A percentile compares a stretch with the other conserved stretches of the same genome.
Evolutionary conservation across 352 stramenopile genomes (phyloP).

Genomic region (Globisporangium canariense): DNA sequence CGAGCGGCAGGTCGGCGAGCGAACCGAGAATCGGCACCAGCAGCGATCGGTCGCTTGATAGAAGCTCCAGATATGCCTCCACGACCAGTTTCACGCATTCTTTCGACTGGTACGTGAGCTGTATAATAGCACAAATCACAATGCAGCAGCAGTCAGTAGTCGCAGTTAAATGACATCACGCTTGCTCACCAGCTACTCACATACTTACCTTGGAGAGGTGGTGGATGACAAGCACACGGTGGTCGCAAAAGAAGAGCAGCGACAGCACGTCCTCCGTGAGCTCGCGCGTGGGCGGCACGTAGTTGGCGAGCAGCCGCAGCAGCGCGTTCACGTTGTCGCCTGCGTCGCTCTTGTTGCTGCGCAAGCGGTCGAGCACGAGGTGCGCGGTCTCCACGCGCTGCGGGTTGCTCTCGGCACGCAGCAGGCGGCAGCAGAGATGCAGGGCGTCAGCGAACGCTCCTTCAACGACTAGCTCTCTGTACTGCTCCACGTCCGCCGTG

Average conservation of each 20-base stretch:
- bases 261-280: constrained; percentile 74
- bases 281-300: constrained; percentile 60
- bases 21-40: constrained; percentile 79
- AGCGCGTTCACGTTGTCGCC: constrained; percentile 67
- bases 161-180: neutral
- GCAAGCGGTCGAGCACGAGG: constrained; percentile 70
- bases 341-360: constrained; percentile 42
- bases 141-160: neutral
- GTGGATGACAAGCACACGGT: constrained; percentile 76
- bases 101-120: constrained; percentile 81
- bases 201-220: constrained; percentile 63
- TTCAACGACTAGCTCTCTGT: constrained; percentile 48
- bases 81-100: constrained; percentile 78
- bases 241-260: constrained; percentile 69
- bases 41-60: constrained; percentile 69
- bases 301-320: constrained; percentile 71
- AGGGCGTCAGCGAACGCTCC: constrained; percentile 36
- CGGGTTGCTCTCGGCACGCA: constrained; percentile 40
- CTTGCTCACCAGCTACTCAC: neutral
- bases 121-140: neutral
- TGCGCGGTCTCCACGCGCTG: constrained; percentile 46
- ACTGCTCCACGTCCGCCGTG: constrained; percentile 25
- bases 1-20: constrained; percentile 68
- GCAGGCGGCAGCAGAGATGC: constrained; percentile 48
- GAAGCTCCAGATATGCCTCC: constrained; percentile 67